Evolutionary conservation across 1,284 basidiomycete genomes (phyloP).

Genomic region (Fomitiporia mediterranea): DNA sequence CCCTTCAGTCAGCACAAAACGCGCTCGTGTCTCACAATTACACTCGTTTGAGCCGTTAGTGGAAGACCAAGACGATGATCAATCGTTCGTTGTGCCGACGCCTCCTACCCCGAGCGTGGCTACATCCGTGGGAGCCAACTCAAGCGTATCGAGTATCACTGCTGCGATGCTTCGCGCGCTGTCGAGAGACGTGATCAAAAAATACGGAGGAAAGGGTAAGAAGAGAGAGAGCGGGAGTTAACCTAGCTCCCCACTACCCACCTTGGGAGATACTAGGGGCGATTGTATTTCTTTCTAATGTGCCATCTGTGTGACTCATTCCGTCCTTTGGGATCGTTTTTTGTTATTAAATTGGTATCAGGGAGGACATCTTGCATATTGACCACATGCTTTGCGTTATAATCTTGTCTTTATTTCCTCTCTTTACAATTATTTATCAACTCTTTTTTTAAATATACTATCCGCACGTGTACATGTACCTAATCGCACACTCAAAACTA

Average conservation of each 20-base stretch:
- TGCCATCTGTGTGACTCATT: no score
- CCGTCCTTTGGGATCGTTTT: no score
- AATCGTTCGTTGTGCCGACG: constrained; percentile 1
- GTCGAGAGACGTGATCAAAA: constrained; percentile 55
- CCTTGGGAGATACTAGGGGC: no score
- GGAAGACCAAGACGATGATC: not conserved
- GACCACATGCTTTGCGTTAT: no score
- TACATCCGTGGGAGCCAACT: constrained; percentile 24
- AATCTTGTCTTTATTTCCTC: no score
- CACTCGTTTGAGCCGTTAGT: constrained; percentile 1
- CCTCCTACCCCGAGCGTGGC: constrained; percentile 36
- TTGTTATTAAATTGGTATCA: no score
- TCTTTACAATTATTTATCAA: not conserved
- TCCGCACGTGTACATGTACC: no score
- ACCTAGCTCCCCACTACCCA: no score
- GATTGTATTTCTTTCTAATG: no score
- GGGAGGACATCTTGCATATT: no score
- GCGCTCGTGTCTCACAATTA: constrained; percentile 2
- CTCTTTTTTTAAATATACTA: not conserved
- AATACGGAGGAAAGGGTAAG: constrained; percentile 37
- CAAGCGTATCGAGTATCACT: constrained; percentile 42
- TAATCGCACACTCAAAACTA: no score
- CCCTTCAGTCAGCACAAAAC: constrained; percentile 5
- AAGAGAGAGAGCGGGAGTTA: not conserved
- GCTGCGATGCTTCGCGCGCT: constrained; percentile 66